Conservation (phyloP, 169 alveolate species). For the Eimeria sp. region DNA sequence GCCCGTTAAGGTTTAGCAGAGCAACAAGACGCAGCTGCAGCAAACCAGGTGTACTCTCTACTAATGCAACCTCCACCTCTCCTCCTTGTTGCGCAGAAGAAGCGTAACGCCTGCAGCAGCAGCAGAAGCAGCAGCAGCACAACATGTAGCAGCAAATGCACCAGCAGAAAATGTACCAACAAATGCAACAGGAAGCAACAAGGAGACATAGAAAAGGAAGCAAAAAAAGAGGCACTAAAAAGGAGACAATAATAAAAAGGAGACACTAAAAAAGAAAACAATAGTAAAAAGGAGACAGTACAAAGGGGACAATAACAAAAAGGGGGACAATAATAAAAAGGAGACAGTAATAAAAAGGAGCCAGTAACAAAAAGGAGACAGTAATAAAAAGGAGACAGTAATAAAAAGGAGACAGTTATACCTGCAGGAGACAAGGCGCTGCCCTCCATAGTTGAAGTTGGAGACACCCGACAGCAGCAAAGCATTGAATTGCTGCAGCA, state of each 20-base stretch:
- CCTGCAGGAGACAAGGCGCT: constrained; percentile 32
- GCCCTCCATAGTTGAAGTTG: constrained; percentile 24
- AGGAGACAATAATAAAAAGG: too few relatives aligned
- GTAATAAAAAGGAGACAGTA: not conserved
- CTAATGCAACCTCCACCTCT: constrained; percentile 33
- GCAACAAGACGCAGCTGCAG: constrained; percentile 58
- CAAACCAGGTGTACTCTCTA: constrained; percentile 8
- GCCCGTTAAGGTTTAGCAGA: constrained; percentile 15
- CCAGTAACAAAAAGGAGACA: not conserved
- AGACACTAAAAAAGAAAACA: too few relatives aligned
- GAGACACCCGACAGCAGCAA: not conserved
- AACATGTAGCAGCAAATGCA: not conserved
- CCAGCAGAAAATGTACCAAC: too few relatives aligned
- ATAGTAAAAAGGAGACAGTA: not conserved
- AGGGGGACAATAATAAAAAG: not conserved
- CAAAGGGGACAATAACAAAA: not conserved
- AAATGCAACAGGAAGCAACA: not conserved
- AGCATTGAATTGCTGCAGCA: not conserved
- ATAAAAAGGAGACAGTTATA: not conserved
- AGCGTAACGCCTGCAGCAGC: constrained; percentile 55
- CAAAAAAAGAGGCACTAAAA: too few relatives aligned
- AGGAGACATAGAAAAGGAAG: not conserved
- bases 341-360: not conserved
- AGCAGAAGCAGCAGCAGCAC: constrained; percentile 14
- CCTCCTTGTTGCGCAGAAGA: constrained; percentile 40